Evolutionary conservation across 73 alveolate genomes (phyloP).

Genomic region (Paramecium sonneborni): DNA sequence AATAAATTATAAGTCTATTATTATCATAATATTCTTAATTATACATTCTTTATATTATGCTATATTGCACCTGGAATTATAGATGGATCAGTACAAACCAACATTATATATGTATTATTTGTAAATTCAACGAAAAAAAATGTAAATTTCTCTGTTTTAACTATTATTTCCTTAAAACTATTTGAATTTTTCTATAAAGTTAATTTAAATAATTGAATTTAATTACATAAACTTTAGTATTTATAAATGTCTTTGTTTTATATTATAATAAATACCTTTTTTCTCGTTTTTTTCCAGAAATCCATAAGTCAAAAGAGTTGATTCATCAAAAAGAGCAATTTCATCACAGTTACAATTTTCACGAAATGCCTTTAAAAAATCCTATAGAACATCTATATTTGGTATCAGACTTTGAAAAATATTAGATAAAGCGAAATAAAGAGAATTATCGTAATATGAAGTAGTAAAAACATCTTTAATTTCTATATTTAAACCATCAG

Average conservation of each 20-base stretch:
- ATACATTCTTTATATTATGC: not conserved
- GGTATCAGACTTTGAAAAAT: slow-evolving; percentile 92
- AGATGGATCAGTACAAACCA: slow-evolving; percentile 37
- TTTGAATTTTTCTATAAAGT: slow-evolving; percentile 45
- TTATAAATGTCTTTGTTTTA: not conserved
- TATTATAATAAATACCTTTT: not conserved
- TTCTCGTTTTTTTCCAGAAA: slow-evolving; percentile 42
- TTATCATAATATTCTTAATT: not conserved
- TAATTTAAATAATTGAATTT: slow-evolving; percentile 51
- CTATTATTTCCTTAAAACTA: slow-evolving; percentile 29
- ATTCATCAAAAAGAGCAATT: slow-evolving; percentile 95
- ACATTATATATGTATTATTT: slow-evolving; percentile 63
- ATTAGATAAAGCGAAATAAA: slow-evolving; percentile 96
- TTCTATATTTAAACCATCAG: slow-evolving; percentile 81
- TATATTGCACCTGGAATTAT: slow-evolving; percentile 10
- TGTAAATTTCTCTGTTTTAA: slow-evolving; percentile 31
- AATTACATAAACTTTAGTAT: slow-evolving; percentile 58
- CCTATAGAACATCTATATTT: slow-evolving; percentile 77
- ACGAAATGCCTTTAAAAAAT: slow-evolving; percentile 83
- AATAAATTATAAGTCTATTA: not conserved
- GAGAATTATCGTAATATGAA: slow-evolving; percentile 97
- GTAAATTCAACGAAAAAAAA: slow-evolving; percentile 35
- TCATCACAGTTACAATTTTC: slow-evolving; percentile 85
- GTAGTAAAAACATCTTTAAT: slow-evolving; percentile 83
- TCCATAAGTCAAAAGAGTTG: slow-evolving; percentile 92